A percentile compares a stretch with the other conserved stretches of the same genome.
Conservation (phyloP, 306 rosid genomes). For the Dalbergia cultrata region DNA sequence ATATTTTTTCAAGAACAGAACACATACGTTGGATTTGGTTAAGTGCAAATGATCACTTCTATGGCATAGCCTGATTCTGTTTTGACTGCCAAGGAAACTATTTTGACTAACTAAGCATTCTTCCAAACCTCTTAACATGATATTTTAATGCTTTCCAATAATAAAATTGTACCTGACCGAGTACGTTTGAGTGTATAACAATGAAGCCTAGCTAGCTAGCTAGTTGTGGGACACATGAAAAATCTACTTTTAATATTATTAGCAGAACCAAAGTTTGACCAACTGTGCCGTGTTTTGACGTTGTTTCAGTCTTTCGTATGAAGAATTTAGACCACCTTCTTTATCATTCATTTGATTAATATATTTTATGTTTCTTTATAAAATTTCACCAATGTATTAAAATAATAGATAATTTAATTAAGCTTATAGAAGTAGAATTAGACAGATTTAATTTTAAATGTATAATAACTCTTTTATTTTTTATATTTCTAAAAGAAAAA, state of each 20-base stretch:
- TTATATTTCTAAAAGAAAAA: too few relatives aligned
- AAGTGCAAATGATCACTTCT: conserved; percentile 41
- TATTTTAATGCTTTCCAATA: conserved; percentile 18
- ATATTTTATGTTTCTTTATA: too few relatives aligned
- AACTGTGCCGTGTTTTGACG: neutral
- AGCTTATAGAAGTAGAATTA: too few relatives aligned
- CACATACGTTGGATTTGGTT: neutral
- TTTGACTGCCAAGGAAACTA: conserved; percentile 23
- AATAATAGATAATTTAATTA: too few relatives aligned
- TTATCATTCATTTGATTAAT: too few relatives aligned
- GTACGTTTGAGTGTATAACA: conserved; percentile 32
- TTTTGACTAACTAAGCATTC: conserved; percentile 35
- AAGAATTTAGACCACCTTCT: too few relatives aligned
- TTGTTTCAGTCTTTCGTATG: too few relatives aligned
- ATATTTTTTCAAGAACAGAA: neutral
- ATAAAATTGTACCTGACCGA: conserved; percentile 16
- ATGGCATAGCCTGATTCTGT: conserved; percentile 41
- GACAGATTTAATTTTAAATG: too few relatives aligned
- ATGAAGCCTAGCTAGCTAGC: conserved; percentile 32
- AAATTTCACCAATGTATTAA: too few relatives aligned
- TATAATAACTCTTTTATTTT: too few relatives aligned
- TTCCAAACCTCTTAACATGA: neutral
- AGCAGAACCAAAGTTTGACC: conserved; percentile 24
- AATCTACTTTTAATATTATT: conserved; percentile 17
- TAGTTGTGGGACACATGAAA: conserved; percentile 37